phyloP scores from a whole-genome alignment of 2,329 filamentous ascomycete species.

The Aureobasidium zeae region DNA sequence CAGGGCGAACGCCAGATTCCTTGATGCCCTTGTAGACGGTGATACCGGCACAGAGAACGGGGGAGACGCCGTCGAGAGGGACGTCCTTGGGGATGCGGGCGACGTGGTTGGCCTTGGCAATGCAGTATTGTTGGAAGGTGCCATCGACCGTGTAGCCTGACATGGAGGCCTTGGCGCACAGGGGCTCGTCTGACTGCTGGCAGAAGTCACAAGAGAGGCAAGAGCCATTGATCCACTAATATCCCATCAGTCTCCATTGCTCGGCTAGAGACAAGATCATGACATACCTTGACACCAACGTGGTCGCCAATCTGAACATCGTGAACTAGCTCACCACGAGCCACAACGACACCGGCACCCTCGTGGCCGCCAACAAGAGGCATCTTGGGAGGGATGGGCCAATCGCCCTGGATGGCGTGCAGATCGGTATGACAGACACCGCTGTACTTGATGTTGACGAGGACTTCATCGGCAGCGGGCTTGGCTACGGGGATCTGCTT shows the following conservation, averaged over 20 bases:
- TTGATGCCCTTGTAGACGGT: slow-evolving; percentile 90
- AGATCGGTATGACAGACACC: slow-evolving; percentile 87
- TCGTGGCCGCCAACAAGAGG: slow-evolving; percentile 75
- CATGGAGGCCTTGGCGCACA: slow-evolving; percentile 64
- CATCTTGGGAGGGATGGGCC: slow-evolving; percentile 74
- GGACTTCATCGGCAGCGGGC: slow-evolving; percentile 81
- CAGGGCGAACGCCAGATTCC: slow-evolving; percentile 64
- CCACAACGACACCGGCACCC: slow-evolving; percentile 75
- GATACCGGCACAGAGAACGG: slow-evolving; percentile 75
- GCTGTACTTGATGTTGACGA: slow-evolving; percentile 83
- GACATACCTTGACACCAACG: slow-evolving; percentile 59
- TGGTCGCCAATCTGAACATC: slow-evolving; percentile 76
- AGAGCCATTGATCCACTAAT: slow-evolving; percentile 72
- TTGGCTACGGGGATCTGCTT: slow-evolving; percentile 73
- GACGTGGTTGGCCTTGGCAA: slow-evolving; percentile 78
- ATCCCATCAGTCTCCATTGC: slow-evolving; percentile 1
- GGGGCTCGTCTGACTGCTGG: slow-evolving; percentile 68
- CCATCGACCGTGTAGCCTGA: slow-evolving; percentile 92
- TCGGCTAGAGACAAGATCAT: too few relatives aligned
- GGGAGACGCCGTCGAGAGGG: slow-evolving; percentile 66
- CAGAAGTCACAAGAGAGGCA: slow-evolving; percentile 81
- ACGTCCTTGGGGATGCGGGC: slow-evolving; percentile 71
- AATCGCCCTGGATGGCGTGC: slow-evolving; percentile 77
- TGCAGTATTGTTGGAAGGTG: slow-evolving; percentile 84
- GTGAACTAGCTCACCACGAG: slow-evolving; percentile 63